phyloP scores from a whole-genome alignment of 2,329 filamentous ascomycete genomes.

The Eutypella sp. region DNA sequence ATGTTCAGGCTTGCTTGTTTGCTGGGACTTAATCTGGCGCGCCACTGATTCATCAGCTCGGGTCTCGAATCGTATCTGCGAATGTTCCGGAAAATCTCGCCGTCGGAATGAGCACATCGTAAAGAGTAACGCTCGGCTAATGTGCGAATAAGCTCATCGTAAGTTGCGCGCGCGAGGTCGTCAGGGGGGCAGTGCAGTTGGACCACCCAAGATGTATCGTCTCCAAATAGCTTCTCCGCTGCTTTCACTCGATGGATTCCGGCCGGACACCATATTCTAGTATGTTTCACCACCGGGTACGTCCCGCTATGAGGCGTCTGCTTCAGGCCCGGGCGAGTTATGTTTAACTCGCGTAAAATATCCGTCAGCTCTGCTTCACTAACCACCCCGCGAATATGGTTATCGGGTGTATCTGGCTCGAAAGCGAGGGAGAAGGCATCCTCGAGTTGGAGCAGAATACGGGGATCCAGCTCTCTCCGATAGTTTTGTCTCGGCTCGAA shows the following conservation, averaged over 20 bases:
- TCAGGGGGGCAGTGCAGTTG: neutral
- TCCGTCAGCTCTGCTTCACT: neutral
- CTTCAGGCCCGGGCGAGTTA: neutral
- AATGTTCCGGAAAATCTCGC: neutral
- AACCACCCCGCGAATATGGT: neutral
- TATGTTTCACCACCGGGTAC: neutral
- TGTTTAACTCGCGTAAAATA: fast-evolving
- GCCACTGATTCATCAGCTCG: neutral
- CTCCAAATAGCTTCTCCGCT: neutral
- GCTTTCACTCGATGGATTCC: neutral
- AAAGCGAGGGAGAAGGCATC: neutral
- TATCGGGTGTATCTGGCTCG: neutral
- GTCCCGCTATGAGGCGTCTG: neutral
- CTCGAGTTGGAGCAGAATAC: neutral
- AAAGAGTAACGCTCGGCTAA: neutral
- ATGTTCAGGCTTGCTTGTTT: neutral
- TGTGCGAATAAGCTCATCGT: neutral
- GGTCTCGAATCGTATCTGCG: neutral
- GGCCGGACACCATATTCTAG: neutral
- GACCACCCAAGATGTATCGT: neutral
- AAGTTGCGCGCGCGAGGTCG: neutral
- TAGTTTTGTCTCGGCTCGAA: neutral
- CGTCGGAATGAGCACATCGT: neutral
- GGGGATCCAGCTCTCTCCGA: neutral
- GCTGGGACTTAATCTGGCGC: neutral